Conservation (phyloP, 2,329 filamentous ascomycete species). For the Metarhizium robertsii region DNA sequence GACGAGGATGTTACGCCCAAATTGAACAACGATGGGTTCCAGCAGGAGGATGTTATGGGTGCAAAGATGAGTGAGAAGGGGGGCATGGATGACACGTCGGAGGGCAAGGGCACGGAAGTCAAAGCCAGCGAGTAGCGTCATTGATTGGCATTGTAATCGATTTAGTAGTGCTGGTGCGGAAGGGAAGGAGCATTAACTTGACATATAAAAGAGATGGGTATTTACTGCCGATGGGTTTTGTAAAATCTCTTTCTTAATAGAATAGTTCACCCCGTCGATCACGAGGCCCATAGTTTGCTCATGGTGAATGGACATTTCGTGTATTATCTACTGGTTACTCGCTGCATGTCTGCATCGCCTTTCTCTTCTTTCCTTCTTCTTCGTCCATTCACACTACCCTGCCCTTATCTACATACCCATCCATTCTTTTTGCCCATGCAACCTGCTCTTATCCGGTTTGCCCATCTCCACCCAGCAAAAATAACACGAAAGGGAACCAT, state of each 20-base stretch:
- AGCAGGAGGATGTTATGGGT: constrained; percentile 15
- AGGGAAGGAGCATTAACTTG: background rate
- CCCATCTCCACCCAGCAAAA: background rate
- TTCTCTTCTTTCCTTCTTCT: background rate
- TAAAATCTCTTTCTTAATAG: background rate
- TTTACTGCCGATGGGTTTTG: background rate
- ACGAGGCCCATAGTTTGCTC: background rate
- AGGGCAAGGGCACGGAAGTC: constrained; percentile 9
- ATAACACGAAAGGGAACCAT: background rate
- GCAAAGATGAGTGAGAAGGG: constrained; percentile 1
- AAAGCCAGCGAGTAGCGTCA: background rate
- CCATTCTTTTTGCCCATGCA: background rate
- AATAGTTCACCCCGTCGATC: background rate
- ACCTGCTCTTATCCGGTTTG: background rate
- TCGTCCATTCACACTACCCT: background rate
- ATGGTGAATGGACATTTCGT: background rate
- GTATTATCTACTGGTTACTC: background rate
- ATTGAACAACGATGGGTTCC: constrained; percentile 16
- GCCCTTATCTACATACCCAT: background rate
- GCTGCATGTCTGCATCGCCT: background rate
- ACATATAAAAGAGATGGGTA: background rate
- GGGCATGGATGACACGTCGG: background rate
- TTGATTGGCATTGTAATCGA: background rate
- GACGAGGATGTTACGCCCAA: constrained; percentile 6
- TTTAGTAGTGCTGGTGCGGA: background rate